A percentile compares a stretch with the other conserved stretches of the same genome.
Evolutionary conservation across 768 basidiomycete species (phyloP).

Genomic region (Suillus clintonianus): DNA sequence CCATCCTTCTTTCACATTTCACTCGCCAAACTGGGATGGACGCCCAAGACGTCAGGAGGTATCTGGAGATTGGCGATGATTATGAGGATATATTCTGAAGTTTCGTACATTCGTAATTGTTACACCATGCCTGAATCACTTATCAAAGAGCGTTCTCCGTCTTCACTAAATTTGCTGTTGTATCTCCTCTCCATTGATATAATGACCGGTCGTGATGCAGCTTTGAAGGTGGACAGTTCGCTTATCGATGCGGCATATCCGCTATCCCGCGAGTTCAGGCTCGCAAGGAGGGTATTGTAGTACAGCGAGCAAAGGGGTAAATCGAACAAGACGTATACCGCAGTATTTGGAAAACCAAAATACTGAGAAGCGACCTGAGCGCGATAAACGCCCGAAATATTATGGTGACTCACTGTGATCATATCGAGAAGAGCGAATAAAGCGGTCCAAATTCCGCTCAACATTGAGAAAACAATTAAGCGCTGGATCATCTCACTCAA

Average conservation of each 20-base stretch:
- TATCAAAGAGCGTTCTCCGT: neutral
- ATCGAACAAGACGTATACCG: conserved; percentile 26
- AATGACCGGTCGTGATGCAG: neutral
- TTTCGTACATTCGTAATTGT: neutral
- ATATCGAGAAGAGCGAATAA: neutral
- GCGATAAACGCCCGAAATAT: neutral
- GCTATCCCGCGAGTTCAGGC: conserved; percentile 27
- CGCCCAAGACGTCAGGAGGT: conserved; percentile 62
- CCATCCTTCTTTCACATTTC: conserved; percentile 64
- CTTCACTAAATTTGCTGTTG: neutral
- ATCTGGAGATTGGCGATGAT: conserved; percentile 67
- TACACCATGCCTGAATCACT: neutral
- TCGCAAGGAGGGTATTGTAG: conserved; percentile 34
- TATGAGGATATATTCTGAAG: conserved; percentile 70
- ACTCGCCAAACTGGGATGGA: conserved; percentile 62
- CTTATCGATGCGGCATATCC: neutral
- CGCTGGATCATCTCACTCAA: neutral
- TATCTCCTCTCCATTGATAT: neutral
- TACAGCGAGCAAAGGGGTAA: conserved; percentile 35
- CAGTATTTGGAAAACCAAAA: conserved; percentile 18
- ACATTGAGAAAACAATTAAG: neutral
- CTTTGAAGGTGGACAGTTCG: neutral
- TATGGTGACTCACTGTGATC: neutral
- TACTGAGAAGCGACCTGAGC: neutral
- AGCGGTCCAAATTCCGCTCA: neutral